A percentile compares a stretch with the other conserved stretches of the same genome.
Evolutionary conservation across 768 basidiomycete species (phyloP).

Genomic region (Tulasnella sp.): DNA sequence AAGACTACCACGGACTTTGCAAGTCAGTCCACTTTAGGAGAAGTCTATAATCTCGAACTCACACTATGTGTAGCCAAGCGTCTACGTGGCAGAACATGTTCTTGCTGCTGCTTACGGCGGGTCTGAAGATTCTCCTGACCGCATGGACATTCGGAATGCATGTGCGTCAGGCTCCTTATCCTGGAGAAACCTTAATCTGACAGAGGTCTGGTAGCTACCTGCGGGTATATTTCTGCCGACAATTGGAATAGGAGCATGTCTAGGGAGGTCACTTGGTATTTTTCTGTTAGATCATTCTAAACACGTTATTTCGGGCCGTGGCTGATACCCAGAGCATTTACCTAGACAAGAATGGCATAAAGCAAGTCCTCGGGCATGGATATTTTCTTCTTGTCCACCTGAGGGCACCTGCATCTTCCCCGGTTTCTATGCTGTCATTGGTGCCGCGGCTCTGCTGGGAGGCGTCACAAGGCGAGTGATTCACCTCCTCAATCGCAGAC

Average conservation of each 20-base stretch:
- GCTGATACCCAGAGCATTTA: not conserved
- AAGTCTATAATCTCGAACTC: not conserved
- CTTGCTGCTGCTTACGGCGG: constrained; percentile 48
- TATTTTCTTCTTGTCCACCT: constrained; percentile 60
- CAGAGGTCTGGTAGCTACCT: constrained; percentile 40
- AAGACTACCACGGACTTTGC: constrained; percentile 70
- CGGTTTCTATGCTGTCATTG: constrained; percentile 67
- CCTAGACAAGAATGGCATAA: constrained; percentile 53
- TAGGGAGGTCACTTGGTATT: constrained; percentile 59
- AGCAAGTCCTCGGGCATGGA: constrained; percentile 54
- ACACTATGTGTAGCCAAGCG: constrained; percentile 36
- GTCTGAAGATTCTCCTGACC: constrained; percentile 49
- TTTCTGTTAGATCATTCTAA: constrained; percentile 38
- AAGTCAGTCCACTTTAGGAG: constrained; percentile 37
- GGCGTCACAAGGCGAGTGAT: constrained; percentile 40
- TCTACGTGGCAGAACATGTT: constrained; percentile 60
- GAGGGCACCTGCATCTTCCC: constrained; percentile 62
- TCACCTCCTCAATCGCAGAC: constrained; percentile 45
- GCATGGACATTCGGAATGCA: constrained; percentile 75
- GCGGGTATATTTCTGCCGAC: constrained; percentile 70
- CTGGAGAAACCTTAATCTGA: not conserved
- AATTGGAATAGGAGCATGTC: constrained; percentile 60
- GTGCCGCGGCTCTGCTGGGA: constrained; percentile 63
- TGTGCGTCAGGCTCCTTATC: constrained; percentile 29
- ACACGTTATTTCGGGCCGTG: not conserved